phyloP scores from a whole-genome alignment of 768 basidiomycete genomes.

The Mycena kentingensis region DNA sequence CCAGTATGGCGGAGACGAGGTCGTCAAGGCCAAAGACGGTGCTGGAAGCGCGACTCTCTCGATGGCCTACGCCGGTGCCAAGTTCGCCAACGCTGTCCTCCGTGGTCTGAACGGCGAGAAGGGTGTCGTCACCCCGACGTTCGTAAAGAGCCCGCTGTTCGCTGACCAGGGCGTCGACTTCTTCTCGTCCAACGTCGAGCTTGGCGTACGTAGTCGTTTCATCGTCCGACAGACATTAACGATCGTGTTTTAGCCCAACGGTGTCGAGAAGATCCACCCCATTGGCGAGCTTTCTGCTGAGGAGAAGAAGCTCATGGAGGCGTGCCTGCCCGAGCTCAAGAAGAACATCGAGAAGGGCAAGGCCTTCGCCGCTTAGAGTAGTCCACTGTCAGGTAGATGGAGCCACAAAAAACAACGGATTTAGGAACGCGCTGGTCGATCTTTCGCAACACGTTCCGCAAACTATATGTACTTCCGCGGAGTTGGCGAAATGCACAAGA shows the following conservation, averaged over 20 bases:
- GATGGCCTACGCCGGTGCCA: constrained; percentile 94
- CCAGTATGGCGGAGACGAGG: constrained; percentile 98
- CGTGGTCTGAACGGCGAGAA: constrained; percentile 87
- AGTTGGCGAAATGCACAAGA: too few relatives aligned
- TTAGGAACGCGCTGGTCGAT: too few relatives aligned
- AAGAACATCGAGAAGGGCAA: constrained; percentile 98
- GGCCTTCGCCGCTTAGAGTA: constrained; percentile 64
- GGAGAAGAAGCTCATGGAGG: constrained; percentile 86
- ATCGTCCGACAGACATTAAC: constrained; percentile 13
- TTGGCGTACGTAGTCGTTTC: constrained; percentile 67
- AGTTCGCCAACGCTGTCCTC: constrained; percentile 83
- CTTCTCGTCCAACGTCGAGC: constrained; percentile 94
- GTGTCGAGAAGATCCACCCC: constrained; percentile 91
- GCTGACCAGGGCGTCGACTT: constrained; percentile 86
- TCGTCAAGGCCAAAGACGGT: constrained; percentile 96
- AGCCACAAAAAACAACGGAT: too few relatives aligned
- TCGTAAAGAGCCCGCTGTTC: constrained; percentile 87
- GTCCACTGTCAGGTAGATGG: too few relatives aligned
- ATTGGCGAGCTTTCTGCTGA: constrained; percentile 76
- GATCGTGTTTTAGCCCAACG: constrained; percentile 54
- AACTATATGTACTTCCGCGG: too few relatives aligned
- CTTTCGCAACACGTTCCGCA: too few relatives aligned
- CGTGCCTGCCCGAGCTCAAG: constrained; percentile 88
- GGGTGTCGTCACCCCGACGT: constrained; percentile 81
- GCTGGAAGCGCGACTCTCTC: constrained; percentile 93